Conservation (phyloP, 2,329 filamentous ascomycete genomes). For the Fusarium continuum region DNA sequence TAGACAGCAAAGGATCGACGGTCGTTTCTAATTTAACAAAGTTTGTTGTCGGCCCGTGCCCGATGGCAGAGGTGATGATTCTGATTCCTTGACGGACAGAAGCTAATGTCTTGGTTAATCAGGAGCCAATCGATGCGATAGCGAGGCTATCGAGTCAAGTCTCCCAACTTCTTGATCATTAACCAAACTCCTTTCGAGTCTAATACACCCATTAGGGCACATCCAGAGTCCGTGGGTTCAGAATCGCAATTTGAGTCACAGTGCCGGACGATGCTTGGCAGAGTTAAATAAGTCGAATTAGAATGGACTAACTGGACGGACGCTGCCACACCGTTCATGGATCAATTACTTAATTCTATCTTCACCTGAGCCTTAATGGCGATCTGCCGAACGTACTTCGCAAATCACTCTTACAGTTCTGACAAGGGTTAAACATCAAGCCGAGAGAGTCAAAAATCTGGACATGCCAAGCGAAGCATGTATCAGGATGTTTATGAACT, state of each 20-base stretch:
- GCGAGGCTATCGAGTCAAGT: conserved; percentile 24
- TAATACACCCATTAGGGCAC: not conserved
- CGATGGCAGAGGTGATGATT: not conserved
- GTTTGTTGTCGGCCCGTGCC: conserved; percentile 10
- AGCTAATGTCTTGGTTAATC: conserved; percentile 5
- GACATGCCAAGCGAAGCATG: conserved; percentile 16
- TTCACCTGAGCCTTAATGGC: conserved; percentile 33
- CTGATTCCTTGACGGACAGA: not conserved
- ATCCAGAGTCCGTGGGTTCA: not conserved
- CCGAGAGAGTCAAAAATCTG: not conserved
- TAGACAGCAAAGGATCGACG: conserved; percentile 31
- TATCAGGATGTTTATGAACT: not conserved
- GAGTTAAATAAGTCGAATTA: conserved; percentile 8
- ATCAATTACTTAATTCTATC: conserved; percentile 20
- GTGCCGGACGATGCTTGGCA: conserved; percentile 28
- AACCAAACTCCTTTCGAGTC: not conserved
- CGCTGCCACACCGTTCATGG: conserved; percentile 21
- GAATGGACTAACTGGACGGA: conserved; percentile 2
- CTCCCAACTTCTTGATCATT: not conserved
- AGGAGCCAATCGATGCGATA: conserved; percentile 5
- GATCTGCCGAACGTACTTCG: conserved; percentile 30
- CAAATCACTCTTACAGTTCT: conserved; percentile 19
- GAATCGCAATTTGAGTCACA: conserved; percentile 22
- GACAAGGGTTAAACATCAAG: conserved; percentile 7
- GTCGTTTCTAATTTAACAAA: conserved; percentile 25